Percentiles rank a stretch among this genome's conserved stretches.
phyloP scores from a whole-genome alignment of 2,329 filamentous ascomycete species.

The Pezicula rhizophila region DNA sequence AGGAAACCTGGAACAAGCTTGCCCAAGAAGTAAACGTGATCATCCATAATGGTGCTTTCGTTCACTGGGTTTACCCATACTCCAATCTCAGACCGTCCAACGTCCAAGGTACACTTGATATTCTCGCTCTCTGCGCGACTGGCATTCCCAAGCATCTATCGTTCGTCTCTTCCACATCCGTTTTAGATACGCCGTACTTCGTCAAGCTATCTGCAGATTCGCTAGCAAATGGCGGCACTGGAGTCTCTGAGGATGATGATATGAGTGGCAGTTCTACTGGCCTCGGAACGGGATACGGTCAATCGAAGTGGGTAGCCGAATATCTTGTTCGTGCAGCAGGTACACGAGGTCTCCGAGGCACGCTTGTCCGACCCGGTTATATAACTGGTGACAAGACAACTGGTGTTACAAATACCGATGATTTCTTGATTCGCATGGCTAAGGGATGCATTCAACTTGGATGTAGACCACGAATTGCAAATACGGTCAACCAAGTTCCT shows the following conservation, averaged over 20 bases:
- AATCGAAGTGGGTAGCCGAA: constrained; percentile 76
- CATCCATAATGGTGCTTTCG: constrained; percentile 75
- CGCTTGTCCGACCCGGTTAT: constrained; percentile 79
- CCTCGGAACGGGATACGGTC: constrained; percentile 82
- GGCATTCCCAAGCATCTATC: constrained; percentile 74
- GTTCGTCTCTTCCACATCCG: constrained; percentile 78
- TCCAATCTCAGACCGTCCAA: constrained; percentile 66
- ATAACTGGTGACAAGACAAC: constrained; percentile 67
- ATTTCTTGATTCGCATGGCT: constrained; percentile 80
- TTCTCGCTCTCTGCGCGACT: constrained; percentile 66
- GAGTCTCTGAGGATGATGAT: constrained; percentile 71
- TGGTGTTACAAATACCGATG: constrained; percentile 75
- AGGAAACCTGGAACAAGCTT: constrained; percentile 59
- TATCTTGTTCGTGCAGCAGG: constrained; percentile 73
- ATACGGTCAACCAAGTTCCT: constrained; percentile 85
- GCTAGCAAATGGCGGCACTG: constrained; percentile 52
- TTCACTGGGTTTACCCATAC: constrained; percentile 81
- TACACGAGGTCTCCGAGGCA: constrained; percentile 65
- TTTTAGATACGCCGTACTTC: constrained; percentile 78
- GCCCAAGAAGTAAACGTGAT: constrained; percentile 63
- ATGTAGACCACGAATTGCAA: constrained; percentile 68
- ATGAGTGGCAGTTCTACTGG: constrained; percentile 69
- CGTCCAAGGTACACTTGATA: constrained; percentile 74
- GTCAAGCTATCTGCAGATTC: constrained; percentile 63
- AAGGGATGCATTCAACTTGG: constrained; percentile 83